A percentile compares a stretch with the other conserved stretches of the same genome.
phyloP scores from a whole-genome alignment of 2,329 filamentous ascomycete genomes.

The Lasiodiplodia theobromae region DNA sequence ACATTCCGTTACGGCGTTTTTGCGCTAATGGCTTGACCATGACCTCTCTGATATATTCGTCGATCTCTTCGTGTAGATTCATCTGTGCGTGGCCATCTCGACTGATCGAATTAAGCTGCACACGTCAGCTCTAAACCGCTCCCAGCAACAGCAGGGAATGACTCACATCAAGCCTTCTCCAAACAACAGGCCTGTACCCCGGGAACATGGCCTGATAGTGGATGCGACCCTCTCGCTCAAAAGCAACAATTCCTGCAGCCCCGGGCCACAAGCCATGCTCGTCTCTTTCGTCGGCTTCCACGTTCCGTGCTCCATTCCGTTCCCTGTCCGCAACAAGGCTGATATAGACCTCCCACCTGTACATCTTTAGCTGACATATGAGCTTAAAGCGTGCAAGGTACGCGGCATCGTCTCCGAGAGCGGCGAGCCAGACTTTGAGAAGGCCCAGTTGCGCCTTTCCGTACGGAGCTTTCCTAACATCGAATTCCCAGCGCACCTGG shows the following conservation, averaged over 20 bases:
- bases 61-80: neutral
- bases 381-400: conserved; percentile 6
- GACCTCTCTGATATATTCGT: neutral
- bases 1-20: neutral
- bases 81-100: neutral
- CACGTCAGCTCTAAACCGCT: neutral
- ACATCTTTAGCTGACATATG: neutral
- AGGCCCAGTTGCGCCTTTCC: neutral
- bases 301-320: conserved; percentile 2
- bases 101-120: neutral
- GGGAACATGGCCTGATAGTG: conserved; percentile 3
- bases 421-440: neutral
- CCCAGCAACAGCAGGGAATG: neutral
- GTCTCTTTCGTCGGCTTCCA: neutral
- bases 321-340: neutral
- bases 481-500: conserved; percentile 3
- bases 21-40: neutral
- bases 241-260: neutral
- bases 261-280: neutral
- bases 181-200: neutral
- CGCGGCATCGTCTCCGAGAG: conserved; percentile 1
- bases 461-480: neutral
- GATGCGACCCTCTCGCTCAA: neutral
- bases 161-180: neutral
- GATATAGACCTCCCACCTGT: conserved; percentile 8